Evolutionary conservation across 2,329 filamentous ascomycete genomes (phyloP), one percentile per base, ranked within the genome.

Genomic region (Cercospora citrullina): DNA sequence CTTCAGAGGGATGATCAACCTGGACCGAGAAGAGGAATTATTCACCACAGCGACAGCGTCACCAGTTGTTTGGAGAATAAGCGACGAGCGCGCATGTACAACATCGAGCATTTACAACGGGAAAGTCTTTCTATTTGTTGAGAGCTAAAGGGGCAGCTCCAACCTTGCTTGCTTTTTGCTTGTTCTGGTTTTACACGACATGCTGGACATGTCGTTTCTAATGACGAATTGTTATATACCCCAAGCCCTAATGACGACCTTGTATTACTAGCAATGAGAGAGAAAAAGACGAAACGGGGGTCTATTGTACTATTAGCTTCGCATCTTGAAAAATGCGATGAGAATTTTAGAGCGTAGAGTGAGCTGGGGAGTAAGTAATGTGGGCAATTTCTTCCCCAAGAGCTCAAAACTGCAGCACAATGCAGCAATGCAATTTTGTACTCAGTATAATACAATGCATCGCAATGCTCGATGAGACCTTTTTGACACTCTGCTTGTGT

Each of bases 131-230:
- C 21, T 28, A 28, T 28, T 30, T 28, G 48, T 30, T 18, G 63
- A 65, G 63, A 60, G 33, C 53, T 26, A 12, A 14, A 39, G 48
- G 51, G 63, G 63, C 51, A 58, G 63, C 63, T 60, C 39, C 18
- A 2, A 55, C 12, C 23, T 53, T 55, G 48, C 21, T 23, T 23
- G 10, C 23, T 28, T 53, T 33, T 21, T 42, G 33, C 30, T 9
- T 33, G 12, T 63, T 55, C 33, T 63, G 61, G 21, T 63, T 55
- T 33, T 21, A 48, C 36, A 51, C 53, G 21, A 61, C 62, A 36
- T 68, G 66, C 66, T 68, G 66, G 66, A 61, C 66, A 65, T 48
- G 62, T 64, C 42, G 23, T 26, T 23, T 26, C 33, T 39, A 48
- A 61, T 63, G 53, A 67, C 59, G 65, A 26, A 14, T 55, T 28